Conservation (phyloP, 495 filamentous ascomycete species). For the Tuber magnatum region DNA sequence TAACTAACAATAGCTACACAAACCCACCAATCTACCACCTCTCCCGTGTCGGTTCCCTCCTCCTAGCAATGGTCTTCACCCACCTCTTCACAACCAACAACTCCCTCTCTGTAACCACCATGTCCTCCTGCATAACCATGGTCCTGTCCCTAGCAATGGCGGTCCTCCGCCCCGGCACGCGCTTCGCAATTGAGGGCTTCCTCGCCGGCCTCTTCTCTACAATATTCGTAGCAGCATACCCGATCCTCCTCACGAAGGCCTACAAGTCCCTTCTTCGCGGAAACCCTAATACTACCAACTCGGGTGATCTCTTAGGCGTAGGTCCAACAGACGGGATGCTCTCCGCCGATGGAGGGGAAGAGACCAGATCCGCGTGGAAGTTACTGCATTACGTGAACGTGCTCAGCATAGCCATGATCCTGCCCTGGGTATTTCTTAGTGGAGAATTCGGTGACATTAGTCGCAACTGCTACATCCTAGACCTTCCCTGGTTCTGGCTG, state of each 20-base stretch:
- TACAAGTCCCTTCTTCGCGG: constrained; percentile 41
- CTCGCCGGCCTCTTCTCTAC: constrained; percentile 50
- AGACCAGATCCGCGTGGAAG: constrained; percentile 47
- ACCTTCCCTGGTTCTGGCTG: constrained; percentile 49
- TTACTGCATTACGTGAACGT: constrained; percentile 49
- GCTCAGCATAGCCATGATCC: constrained; percentile 46
- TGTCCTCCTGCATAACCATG: constrained; percentile 49
- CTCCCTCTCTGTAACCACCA: constrained; percentile 45
- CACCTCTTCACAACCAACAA: constrained; percentile 43
- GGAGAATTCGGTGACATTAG: constrained; percentile 47
- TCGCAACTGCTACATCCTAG: constrained; percentile 50
- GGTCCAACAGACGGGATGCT: constrained; percentile 7
- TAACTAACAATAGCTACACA: constrained; percentile 43
- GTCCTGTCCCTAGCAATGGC: constrained; percentile 48
- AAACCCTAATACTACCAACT: constrained; percentile 8
- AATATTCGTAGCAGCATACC: constrained; percentile 49
- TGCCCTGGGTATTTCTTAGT: constrained; percentile 47
- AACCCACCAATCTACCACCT: constrained; percentile 48
- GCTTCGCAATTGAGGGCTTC: constrained; percentile 48
- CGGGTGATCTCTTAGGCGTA: constrained; percentile 28
- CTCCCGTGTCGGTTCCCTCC: constrained; percentile 47
- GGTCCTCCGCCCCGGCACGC: constrained; percentile 42
- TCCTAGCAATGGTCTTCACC: constrained; percentile 46
- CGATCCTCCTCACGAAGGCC: constrained; percentile 47
- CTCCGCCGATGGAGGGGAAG: constrained; percentile 42